Evolutionary conservation across 805 yeast species (phyloP).

Genomic region (Kluyveromyces aestuarii): DNA sequence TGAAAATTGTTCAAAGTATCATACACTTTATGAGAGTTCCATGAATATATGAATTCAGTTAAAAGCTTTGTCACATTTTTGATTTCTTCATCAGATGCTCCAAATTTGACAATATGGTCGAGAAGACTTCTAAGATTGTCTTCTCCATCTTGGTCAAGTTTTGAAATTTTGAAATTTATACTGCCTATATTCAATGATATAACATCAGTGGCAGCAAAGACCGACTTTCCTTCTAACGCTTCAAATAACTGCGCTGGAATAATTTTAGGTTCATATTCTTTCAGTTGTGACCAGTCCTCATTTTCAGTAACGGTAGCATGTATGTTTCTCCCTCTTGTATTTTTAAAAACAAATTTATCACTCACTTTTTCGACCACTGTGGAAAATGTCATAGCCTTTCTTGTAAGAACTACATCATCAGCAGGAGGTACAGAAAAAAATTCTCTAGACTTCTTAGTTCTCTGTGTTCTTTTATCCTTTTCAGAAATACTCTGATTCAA

Average conservation of each 20-base stretch:
- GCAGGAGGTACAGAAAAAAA: background rate
- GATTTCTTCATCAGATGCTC: conserved; percentile 22
- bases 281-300: background rate
- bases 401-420: conserved; percentile 4
- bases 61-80: conserved; percentile 8
- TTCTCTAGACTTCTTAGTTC: background rate
- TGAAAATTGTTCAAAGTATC: conserved; percentile 18
- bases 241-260: conserved; percentile 6
- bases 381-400: conserved; percentile 15
- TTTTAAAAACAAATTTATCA: conserved; percentile 9
- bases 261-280: background rate
- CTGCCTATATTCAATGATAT: conserved; percentile 10
- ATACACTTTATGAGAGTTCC: conserved; percentile 13
- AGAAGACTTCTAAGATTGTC: conserved; percentile 10
- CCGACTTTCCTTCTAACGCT: conserved; percentile 8
- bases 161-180: conserved; percentile 14
- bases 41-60: conserved; percentile 13
- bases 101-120: conserved; percentile 14
- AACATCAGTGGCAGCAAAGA: conserved; percentile 11
- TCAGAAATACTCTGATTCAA: background rate
- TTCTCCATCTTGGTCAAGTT: conserved; percentile 4
- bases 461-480: background rate
- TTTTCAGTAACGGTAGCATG: background rate
- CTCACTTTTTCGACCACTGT: conserved; percentile 23
- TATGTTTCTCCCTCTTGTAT: background rate